Evolutionary conservation across 306 rosid species (phyloP), one percentile per base, ranked within the genome.

Genomic region (Lithocarpus polystachyus): DNA sequence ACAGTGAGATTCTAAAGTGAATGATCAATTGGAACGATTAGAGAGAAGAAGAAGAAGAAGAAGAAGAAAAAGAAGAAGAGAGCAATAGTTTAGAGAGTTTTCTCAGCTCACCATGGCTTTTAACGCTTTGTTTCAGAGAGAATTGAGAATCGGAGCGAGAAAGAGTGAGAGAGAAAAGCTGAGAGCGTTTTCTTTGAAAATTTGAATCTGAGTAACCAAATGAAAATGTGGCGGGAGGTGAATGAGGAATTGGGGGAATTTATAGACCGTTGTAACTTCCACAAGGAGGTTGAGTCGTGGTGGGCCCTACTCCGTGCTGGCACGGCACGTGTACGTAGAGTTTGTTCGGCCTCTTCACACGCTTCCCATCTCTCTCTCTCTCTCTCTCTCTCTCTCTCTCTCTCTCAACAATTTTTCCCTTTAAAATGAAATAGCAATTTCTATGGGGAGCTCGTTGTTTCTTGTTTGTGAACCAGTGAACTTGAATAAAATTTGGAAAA

Each of bases 101-200:
- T 62, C 43, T 11, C 43, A 8, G 37, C 86, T 88, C 85, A 87
- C 97, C 96, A 90, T 92, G 59, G 85, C 78, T 80, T 80, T 33
- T 75, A 26, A 53, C 48, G 43, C 48, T 31, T 28, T 37, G 2
- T 31, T 40, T 31, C 83, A 62, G 64, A 61, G 53, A 69, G 72
- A 40, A n/a, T 18, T 51, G 68, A 59, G 82, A 68, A 69, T 33
- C 2, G 22, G 29, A 60, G 71, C 14, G 75, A 40, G 19, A 52
- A 20, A n/a, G 40, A 53, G 52, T 18, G 65, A 61, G 56, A 64
- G 68, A 64, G 61, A 72, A 37, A 57, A 43, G 57, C 33, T 45
- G 61, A 56, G 81, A 61, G 54, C 9, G 29, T 14, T 62, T 43
- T 70, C 53, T 55, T 48, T 35, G 65, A 72, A 78, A 78, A 33